phyloP scores from a whole-genome alignment of 805 yeast species.

The Yarrowia keelungensis region DNA sequence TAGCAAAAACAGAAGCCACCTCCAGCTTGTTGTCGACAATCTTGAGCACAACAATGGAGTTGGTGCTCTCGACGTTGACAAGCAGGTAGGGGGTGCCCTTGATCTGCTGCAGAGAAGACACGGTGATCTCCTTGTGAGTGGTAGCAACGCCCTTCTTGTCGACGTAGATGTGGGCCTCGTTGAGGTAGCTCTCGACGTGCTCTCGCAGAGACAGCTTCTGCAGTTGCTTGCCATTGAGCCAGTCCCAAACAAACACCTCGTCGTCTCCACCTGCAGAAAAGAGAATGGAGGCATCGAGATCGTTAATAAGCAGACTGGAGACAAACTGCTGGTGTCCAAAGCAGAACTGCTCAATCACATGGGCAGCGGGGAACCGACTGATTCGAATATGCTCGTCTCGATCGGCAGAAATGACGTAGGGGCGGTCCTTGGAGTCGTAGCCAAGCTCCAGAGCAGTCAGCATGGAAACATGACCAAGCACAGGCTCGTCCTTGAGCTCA shows the following conservation, averaged over 20 bases:
- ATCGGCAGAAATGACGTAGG: slow-evolving; percentile 77
- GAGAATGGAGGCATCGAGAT: slow-evolving; percentile 59
- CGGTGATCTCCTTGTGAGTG: slow-evolving; percentile 41
- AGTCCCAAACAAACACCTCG: slow-evolving; percentile 75
- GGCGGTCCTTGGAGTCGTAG: slow-evolving; percentile 54
- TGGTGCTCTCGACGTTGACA: slow-evolving; percentile 47
- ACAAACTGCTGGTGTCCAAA: slow-evolving; percentile 89
- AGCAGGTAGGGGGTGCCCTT: slow-evolving; percentile 48
- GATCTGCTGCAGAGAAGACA: slow-evolving; percentile 48
- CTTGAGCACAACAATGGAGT: slow-evolving; percentile 47
- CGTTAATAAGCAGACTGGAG: slow-evolving; percentile 65
- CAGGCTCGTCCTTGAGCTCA: slow-evolving; percentile 60
- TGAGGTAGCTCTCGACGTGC: slow-evolving; percentile 55
- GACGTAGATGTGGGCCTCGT: slow-evolving; percentile 65
- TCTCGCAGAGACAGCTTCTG: slow-evolving; percentile 59
- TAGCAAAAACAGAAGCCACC: slow-evolving; percentile 46
- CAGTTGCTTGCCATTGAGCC: slow-evolving; percentile 64
- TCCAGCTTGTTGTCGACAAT: slow-evolving; percentile 43
- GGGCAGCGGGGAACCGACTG: slow-evolving; percentile 78
- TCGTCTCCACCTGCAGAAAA: slow-evolving; percentile 94
- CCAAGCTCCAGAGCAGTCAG: slow-evolving; percentile 73
- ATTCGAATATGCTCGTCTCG: slow-evolving; percentile 95
- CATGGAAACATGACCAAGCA: slow-evolving; percentile 97
- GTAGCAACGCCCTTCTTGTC: slow-evolving; percentile 31
- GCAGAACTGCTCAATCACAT: slow-evolving; percentile 78